phyloP scores from a whole-genome alignment of 2,329 filamentous ascomycete species.

The Trichoderma asperellum region DNA sequence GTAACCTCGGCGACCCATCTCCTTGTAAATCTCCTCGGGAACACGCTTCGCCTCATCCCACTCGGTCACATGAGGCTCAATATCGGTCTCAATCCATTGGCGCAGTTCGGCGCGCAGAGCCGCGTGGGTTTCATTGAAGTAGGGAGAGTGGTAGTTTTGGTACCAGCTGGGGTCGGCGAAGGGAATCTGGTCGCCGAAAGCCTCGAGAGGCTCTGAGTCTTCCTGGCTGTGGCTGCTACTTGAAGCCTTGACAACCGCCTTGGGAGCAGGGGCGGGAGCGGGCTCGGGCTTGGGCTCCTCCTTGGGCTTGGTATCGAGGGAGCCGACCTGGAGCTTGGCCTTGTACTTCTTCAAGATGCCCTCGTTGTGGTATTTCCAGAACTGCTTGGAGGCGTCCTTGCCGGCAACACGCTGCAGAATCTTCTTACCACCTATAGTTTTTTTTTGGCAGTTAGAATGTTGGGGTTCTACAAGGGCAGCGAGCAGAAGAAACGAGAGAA shows the following conservation, averaged over 20 bases:
- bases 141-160: conserved; percentile 92
- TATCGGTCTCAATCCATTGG: conserved; percentile 85
- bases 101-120: conserved; percentile 89
- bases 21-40: conserved; percentile 87
- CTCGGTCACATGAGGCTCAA: conserved; percentile 90
- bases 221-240: conserved; percentile 46
- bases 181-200: conserved; percentile 84
- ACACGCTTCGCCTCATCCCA: conserved; percentile 97
- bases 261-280: conserved; percentile 38
- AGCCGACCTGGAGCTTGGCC: conserved; percentile 77
- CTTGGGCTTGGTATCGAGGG: conserved; percentile 84
- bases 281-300: conserved; percentile 57
- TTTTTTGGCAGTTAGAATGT: neutral
- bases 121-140: conserved; percentile 93
- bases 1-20: conserved; percentile 92
- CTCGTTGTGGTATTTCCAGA: conserved; percentile 82
- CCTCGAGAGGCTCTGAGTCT: conserved; percentile 75
- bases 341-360: conserved; percentile 86
- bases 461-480: neutral
- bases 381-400: conserved; percentile 69
- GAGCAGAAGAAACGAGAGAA: neutral
- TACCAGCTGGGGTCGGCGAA: conserved; percentile 96
- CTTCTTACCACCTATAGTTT: conserved; percentile 62
- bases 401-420: conserved; percentile 66
- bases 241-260: conserved; percentile 41